Base-by-base conservation (phyloP, 441 rosid species). In the Corymbia calophylla region DNA sequence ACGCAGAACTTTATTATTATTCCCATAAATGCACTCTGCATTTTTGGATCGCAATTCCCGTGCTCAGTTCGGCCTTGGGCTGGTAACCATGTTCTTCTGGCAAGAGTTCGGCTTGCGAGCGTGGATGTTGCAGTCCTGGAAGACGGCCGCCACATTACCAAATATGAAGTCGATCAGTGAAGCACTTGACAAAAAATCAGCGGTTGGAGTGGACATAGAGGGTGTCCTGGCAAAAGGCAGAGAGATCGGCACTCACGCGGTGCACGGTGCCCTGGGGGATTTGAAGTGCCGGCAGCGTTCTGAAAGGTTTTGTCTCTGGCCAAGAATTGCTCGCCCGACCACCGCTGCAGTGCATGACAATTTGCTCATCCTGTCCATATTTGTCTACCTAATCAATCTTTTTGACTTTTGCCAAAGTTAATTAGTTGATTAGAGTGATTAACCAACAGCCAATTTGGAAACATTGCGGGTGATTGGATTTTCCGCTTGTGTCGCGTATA, bases 281-380 rank as follows among this genome's bases (percentile, higher is more conserved):
- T 91, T 5, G 51, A 66, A 25, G 89, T 88, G 2, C 89, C 87
- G 77, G 89, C 82, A 7, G 91, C 51, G 86, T 89, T 91, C n/a
- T 39, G 10, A 73, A 91, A 87, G 82, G 88, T 87, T 35, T 84
- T 29, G 44, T 89, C 91, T 31, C 53, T 27, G 31, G 81, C 91
- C 55, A 91, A 82, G 55, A 89, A 89, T 53, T 70, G 55, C 64
- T 89, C 66, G 12, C 4, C 91, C 84, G 49, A 70, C 82, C 39
- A 88, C 56, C 39, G 49, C 90, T 86, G 87, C 31, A 87, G 39
- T 32, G 12, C 80, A 68, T 19, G 53, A 53, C 23, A 39, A 39
- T 39, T 39, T 39, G 31, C 77, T 68, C 32, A 17, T 8, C 6
- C 23, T 17, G 11, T 31, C 44, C 10, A n/a, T 66, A 3, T 21